phyloP scores from a whole-genome alignment of 257 asterid species.

The Salvia rosmarinus region DNA sequence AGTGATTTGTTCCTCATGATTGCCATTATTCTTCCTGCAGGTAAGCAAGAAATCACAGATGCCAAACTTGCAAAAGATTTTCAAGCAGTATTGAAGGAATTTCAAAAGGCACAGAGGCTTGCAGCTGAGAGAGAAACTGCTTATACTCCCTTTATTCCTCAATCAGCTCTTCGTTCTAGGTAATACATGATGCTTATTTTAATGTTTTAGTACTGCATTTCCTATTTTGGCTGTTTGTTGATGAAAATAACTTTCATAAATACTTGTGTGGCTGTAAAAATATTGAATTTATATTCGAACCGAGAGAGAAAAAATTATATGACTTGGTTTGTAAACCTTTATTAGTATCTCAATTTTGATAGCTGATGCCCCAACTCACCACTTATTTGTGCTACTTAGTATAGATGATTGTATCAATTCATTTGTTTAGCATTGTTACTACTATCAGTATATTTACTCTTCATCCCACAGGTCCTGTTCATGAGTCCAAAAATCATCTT shows the following conservation, averaged over 20 bases:
- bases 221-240: too few species aligned
- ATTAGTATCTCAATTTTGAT: too few species aligned
- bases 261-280: too few species aligned
- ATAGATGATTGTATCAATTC: conserved; percentile 27
- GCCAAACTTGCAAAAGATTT: conserved; percentile 96
- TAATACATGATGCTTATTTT: conserved; percentile 36
- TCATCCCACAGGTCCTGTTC: conserved; percentile 79
- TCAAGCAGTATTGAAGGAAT: conserved; percentile 88
- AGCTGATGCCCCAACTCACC: conserved; percentile 99
- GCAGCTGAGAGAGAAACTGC: conserved; percentile 83
- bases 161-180: conserved; percentile 65
- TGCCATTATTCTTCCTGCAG: conserved; percentile 44
- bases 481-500: conserved; percentile 77
- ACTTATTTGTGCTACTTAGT: conserved; percentile 97
- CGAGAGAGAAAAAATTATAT: too few species aligned
- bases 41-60: conserved; percentile 85
- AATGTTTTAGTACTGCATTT: too few species aligned
- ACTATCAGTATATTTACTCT: conserved; percentile 26
- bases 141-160: conserved; percentile 68
- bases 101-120: conserved; percentile 78
- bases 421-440: neutral
- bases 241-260: too few species aligned
- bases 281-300: too few species aligned
- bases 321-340: too few species aligned
- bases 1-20: conserved; percentile 19